Evolutionary conservation across 768 basidiomycete genomes (phyloP).

Genomic region (Kwoniella sp.): DNA sequence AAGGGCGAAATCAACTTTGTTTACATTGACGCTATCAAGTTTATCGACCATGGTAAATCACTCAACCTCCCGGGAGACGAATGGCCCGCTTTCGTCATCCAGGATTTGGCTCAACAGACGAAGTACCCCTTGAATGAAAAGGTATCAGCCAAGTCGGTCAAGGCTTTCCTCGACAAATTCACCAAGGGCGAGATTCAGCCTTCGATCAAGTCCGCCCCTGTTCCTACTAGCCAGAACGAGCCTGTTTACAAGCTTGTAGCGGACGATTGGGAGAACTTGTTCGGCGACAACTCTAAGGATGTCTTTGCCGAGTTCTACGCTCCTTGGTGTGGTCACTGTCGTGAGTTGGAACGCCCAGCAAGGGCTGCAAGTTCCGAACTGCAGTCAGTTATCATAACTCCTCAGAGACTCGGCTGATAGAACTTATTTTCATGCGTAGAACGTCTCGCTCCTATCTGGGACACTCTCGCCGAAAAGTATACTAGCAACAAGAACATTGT

Average conservation of each 20-base stretch:
- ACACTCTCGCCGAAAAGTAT: constrained; percentile 82
- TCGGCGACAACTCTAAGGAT: constrained; percentile 82
- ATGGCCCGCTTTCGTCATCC: constrained; percentile 94
- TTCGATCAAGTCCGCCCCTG: constrained; percentile 82
- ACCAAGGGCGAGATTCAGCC: constrained; percentile 74
- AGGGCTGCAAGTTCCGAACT: not conserved
- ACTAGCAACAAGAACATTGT: constrained; percentile 68
- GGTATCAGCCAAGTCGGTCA: constrained; percentile 64
- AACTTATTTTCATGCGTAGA: constrained; percentile 37
- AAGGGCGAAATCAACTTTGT: constrained; percentile 94
- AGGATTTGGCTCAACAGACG: constrained; percentile 77
- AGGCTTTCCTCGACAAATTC: constrained; percentile 67
- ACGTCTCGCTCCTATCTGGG: constrained; percentile 92
- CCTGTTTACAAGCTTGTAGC: constrained; percentile 80
- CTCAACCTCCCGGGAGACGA: constrained; percentile 80
- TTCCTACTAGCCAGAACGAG: constrained; percentile 81
- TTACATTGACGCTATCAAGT: constrained; percentile 95
- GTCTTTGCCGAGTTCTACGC: constrained; percentile 97
- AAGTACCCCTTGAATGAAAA: constrained; percentile 68
- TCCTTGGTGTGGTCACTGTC: constrained; percentile 70
- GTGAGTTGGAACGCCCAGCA: constrained; percentile 10
- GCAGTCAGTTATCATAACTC: no score
- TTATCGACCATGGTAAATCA: constrained; percentile 91
- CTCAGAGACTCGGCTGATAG: no score
- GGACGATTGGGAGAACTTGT: constrained; percentile 83